These are phyloP conservation scores for Suillus hirtellus DNA, from an alignment of 768 basidiomycete genomes.

Conservation along the genomic window DNA sequence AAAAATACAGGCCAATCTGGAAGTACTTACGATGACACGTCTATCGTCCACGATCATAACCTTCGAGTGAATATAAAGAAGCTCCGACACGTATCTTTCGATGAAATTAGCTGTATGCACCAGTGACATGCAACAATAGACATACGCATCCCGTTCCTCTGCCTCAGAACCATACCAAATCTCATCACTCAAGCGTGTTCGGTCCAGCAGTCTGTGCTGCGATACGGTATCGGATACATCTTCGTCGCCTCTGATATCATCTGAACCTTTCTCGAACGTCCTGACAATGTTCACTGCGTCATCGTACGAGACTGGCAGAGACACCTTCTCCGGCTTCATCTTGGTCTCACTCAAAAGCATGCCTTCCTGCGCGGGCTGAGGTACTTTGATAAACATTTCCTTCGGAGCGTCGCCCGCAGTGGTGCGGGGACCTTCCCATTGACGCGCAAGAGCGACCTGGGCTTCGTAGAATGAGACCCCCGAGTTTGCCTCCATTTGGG, in stretches of 20 bases:
- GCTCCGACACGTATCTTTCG: slow-evolving; percentile 72
- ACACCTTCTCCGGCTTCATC: slow-evolving; percentile 59
- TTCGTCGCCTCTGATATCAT: slow-evolving; percentile 54
- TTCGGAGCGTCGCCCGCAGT: slow-evolving; percentile 38
- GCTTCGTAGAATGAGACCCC: slow-evolving; percentile 84
- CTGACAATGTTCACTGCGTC: slow-evolving; percentile 70
- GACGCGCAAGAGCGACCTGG: slow-evolving; percentile 78
- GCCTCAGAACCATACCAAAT: slow-evolving; percentile 81
- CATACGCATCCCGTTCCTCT: slow-evolving; percentile 80
- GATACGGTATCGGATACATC: slow-evolving; percentile 74
- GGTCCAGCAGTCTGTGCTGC: slow-evolving; percentile 75
- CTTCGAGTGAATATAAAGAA: slow-evolving; percentile 84
- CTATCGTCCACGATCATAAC: slow-evolving; percentile 95
- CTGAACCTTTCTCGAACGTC: slow-evolving; percentile 70
- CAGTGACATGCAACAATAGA: slow-evolving; percentile 23
- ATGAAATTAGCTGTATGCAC: slow-evolving; percentile 7
- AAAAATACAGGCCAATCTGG: background rate
- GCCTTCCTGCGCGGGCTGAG: slow-evolving; percentile 50
- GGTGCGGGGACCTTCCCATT: slow-evolving; percentile 64
- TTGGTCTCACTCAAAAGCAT: slow-evolving; percentile 51
- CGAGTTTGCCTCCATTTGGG: slow-evolving; percentile 68
- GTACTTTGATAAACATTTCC: slow-evolving; percentile 59
- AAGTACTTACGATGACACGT: slow-evolving; percentile 72
- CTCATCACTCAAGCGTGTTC: slow-evolving; percentile 67
- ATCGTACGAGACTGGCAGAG: slow-evolving; percentile 63